Conservation (phyloP, 768 basidiomycete genomes). For the Boletus sp. region DNA sequence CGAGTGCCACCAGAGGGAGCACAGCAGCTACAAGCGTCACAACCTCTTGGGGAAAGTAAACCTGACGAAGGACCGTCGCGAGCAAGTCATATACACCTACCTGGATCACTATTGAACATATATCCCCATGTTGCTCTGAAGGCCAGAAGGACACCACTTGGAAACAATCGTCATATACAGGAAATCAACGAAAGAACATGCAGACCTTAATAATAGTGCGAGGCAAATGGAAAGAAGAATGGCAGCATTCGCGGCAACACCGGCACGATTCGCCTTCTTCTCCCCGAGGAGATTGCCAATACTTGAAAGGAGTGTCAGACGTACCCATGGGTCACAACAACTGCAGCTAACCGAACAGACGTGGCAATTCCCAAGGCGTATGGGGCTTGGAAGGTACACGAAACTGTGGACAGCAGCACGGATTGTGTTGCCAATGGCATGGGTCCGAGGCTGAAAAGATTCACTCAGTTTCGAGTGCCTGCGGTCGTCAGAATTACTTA, state of each 20-base stretch:
- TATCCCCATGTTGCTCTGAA: slow-evolving; percentile 71
- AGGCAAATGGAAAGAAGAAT: slow-evolving; percentile 64
- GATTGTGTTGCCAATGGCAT: slow-evolving; percentile 84
- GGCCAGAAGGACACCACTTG: slow-evolving; percentile 51
- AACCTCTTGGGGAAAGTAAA: slow-evolving; percentile 16
- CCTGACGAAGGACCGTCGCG: background rate
- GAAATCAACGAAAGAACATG: background rate
- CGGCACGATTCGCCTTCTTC: slow-evolving; percentile 67
- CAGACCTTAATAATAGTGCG: slow-evolving; percentile 60
- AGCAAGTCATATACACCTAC: slow-evolving; percentile 28
- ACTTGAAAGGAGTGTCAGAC: slow-evolving; percentile 35
- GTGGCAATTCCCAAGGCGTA: slow-evolving; percentile 79
- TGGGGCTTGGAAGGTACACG: slow-evolving; percentile 79
- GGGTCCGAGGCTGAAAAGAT: slow-evolving; percentile 63
- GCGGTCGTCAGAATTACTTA: slow-evolving; percentile 24
- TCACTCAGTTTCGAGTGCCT: slow-evolving; percentile 13
- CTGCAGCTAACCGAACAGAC: slow-evolving; percentile 66
- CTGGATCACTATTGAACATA: slow-evolving; percentile 69
- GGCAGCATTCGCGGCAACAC: slow-evolving; percentile 61
- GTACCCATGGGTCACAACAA: background rate
- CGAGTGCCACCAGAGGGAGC: slow-evolving; percentile 72
- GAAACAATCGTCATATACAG: background rate
- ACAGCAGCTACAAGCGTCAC: slow-evolving; percentile 52
- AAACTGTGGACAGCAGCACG: slow-evolving; percentile 72
- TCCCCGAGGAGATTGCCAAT: slow-evolving; percentile 91